Evolutionary conservation across 2,329 filamentous ascomycete genomes (phyloP).

Genomic region (Fusarium azukiicola): DNA sequence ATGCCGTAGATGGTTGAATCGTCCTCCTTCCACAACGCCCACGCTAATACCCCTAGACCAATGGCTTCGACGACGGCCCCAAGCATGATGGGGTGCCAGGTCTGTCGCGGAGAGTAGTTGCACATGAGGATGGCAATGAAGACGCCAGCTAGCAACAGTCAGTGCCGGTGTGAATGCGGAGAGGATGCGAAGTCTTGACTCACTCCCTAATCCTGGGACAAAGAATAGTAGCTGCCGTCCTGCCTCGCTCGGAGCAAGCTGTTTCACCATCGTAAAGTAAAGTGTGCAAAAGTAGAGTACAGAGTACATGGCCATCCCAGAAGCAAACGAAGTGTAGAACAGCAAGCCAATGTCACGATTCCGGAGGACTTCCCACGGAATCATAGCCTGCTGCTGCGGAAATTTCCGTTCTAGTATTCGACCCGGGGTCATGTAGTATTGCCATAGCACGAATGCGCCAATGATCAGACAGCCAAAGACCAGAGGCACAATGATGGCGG

Average conservation of each 20-base stretch:
- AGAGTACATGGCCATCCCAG: slow-evolving; percentile 8
- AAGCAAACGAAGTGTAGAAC: not conserved
- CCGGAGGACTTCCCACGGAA: not conserved
- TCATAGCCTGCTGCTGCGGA: slow-evolving; percentile 1
- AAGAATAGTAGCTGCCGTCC: not conserved
- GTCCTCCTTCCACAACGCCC: slow-evolving; percentile 7
- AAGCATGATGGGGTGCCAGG: slow-evolving; percentile 11
- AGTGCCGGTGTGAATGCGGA: not conserved
- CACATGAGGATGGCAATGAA: slow-evolving; percentile 9
- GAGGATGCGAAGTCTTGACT: not conserved
- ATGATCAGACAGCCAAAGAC: not conserved
- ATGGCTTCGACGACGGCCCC: not conserved
- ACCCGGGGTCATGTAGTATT: slow-evolving; percentile 5
- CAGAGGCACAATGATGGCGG: not conserved
- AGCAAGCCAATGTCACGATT: not conserved
- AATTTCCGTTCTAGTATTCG: not conserved
- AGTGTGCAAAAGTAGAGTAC: slow-evolving; percentile 1
- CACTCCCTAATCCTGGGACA: not conserved
- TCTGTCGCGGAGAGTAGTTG: not conserved
- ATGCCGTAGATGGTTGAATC: slow-evolving; percentile 10
- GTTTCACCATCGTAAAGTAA: not conserved
- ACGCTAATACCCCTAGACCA: not conserved
- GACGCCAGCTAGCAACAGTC: not conserved
- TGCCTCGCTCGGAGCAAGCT: not conserved
- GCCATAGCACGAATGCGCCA: not conserved